Base-by-base conservation (phyloP, 2,329 filamentous ascomycete genomes). In the Aspergillus fructus region DNA sequence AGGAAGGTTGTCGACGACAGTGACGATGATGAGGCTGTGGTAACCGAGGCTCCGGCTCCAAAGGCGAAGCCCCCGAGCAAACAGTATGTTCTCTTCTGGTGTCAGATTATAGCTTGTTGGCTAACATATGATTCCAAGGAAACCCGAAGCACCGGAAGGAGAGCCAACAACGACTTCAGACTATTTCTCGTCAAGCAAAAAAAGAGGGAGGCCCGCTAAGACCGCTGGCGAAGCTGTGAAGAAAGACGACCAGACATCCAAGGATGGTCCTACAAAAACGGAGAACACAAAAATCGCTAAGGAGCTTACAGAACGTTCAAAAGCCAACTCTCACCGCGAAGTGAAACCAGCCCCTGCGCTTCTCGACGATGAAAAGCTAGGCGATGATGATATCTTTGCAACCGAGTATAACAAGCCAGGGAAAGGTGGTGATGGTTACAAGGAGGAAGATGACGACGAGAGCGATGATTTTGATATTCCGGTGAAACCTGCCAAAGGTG, bases 311-410 rank as follows among this genome's bases (percentile, higher is more conserved):
- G 80, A 84, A 37, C 82, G 85, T 30, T 30, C 27, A 57, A 66
- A 65, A 49, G 61, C 63, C 15, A 49, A 51, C 8, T 50, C 64
- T 15, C 63, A 55, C 39, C 55, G 49, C 21, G 45, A 58, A 11
- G 52, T 65, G 13, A 73, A 76, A 56, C 76, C 74, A 64, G 71
- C 69, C 70, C 72, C 59, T 56, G 55, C 57, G 60, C 68, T 62
- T 62, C 19, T 89, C 63, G 84, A 90, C 19, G 88, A 90, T 53
- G 87, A 87, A 34, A 81, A 90, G 45, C 87, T 84, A 45, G 81
- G 76, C 3, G 89, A 85, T n/a, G 89, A 91, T 62, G 93, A 96
- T 65, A 92, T 96, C 19, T 93, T 93, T 73, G 89, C 88, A 13
- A 87, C 89, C 4, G 86, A 90, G 62, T 83, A 82, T 34, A 89